Base-by-base conservation (phyloP, 2,329 filamentous ascomycete genomes). In the Pyrenophora tritici-repentis region DNA sequence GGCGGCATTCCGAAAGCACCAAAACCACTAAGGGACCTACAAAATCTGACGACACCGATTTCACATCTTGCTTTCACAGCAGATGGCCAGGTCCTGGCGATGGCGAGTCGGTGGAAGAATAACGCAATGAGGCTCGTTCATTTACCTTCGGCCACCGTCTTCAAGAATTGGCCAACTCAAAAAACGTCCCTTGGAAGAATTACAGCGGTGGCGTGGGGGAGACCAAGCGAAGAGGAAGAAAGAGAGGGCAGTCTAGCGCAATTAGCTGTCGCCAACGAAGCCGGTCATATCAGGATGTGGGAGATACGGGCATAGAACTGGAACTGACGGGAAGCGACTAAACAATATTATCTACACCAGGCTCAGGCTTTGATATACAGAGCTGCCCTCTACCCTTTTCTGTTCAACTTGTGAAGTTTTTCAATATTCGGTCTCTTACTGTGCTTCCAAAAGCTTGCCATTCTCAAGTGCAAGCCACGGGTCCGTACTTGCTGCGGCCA, bases 151-250 rank as follows among this genome's bases (percentile, higher is more conserved):
- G 96, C 91, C 73, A 96, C 91, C 1, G 90, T 97, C 16, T 99
- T 94, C 80, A 86, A 87, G 66, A 99, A 99, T 75, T 99, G 94
- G 94, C 94, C 94, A 18, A 99, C 93, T 46, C 84, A 86, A 58
- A 87, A 89, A 71, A 99, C 94, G 49, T 91, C 92, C 1, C 75
- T 99, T 55, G 94, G 94, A 0, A 82, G 91, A 52, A 86, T 97
- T 59, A 89, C 90, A 2, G 70, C 76, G 9, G 68, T 83, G 58
- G 76, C 79, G 14, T 79, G 77, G 64, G 76, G 73, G 2, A 70
- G 66, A 14, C 78, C 76, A 3, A 63, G 66, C 9, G 71, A 75
- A 38, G 78, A 79, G 37, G 76, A 84, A 13, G 83, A 80, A 61
- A 66, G 91, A 31, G 91, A 89, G 77, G 90, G 75, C 5, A 67